Base-by-base conservation (phyloP, 805 yeast species). In the Hanseniaspora thailandica region DNA sequence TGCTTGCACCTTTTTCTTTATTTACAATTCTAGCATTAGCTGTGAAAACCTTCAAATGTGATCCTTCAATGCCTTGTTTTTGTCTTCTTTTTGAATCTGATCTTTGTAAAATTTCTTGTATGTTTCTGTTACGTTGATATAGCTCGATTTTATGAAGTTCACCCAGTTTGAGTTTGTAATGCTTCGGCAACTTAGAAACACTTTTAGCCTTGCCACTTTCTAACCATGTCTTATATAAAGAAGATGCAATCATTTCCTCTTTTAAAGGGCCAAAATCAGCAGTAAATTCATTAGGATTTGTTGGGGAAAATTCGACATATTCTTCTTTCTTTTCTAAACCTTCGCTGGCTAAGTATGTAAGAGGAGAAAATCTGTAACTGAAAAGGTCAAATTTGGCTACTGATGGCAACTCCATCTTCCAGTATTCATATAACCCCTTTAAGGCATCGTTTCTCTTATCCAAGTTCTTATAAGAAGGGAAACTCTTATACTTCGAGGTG, bases 21-120 rank as follows among this genome's bases (percentile, higher is more conserved):
- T 20, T 20, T 3, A 48, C 6, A 20, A 48, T 30, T 26, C 52
- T 48, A 6, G 35, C 7, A 23, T 48, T 48, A 3, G 52, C 52
- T 25, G 19, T 28, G 9, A 30, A 15, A 10, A 28, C 8, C 25
- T 28, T 43, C 3, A 36, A 17, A 22, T 22, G 22, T 8, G 41
- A 13, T 8, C 41, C 41, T 23, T 38, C 41, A 38, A 38, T 22
- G 4, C 41, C 41, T 8, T 4, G n/a, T 22, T 22, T 23, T 22
- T 38, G 26, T 38, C 8, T 22, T 5, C 22, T 38, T 8, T 22
- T 38, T 19, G 8, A 22, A 23, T 13, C 22, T 20, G 10, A 17
- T 12, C 26, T 22, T 6, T 38, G 20, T n/a, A 38, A 12, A 22
- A 38, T 38, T 6, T 26, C 25, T 13, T 38, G 41, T 7, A 38